Evolutionary conservation across 2,329 filamentous ascomycete genomes (phyloP).

Genomic region (Penicillium sp.): DNA sequence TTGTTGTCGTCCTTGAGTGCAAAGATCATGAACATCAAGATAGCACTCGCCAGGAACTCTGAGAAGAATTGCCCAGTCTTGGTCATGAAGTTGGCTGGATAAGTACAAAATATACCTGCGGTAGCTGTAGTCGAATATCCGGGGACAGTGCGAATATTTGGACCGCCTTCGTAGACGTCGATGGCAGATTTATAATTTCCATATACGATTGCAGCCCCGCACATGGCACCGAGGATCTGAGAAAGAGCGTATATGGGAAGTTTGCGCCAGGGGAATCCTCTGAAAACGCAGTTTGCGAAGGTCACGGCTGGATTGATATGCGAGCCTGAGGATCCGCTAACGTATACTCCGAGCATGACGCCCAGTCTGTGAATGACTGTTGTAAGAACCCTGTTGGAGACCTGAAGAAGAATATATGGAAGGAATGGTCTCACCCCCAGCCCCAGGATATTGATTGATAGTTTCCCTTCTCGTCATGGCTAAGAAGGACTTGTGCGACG

Average conservation of each 20-base stretch:
- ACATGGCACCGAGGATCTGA: slow-evolving; percentile 67
- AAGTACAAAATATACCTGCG: slow-evolving; percentile 72
- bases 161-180: slow-evolving; percentile 61
- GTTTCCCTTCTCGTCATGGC: slow-evolving; percentile 43
- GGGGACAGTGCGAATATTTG: slow-evolving; percentile 61
- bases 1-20: slow-evolving; percentile 57
- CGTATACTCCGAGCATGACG: slow-evolving; percentile 69
- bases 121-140: slow-evolving; percentile 58
- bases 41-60: slow-evolving; percentile 66
- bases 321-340: slow-evolving; percentile 58
- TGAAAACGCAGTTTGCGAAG: slow-evolving; percentile 67
- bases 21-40: slow-evolving; percentile 72
- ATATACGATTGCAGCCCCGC: slow-evolving; percentile 61
- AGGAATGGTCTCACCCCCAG: slow-evolving; percentile 41
- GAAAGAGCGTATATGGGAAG: slow-evolving; percentile 68
- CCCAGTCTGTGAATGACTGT: slow-evolving; percentile 51
- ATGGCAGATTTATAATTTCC: slow-evolving; percentile 66
- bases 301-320: slow-evolving; percentile 73
- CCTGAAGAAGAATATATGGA: not conserved
- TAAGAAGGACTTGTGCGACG: slow-evolving; percentile 68
- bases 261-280: slow-evolving; percentile 67
- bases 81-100: slow-evolving; percentile 62
- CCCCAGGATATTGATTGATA: slow-evolving; percentile 57
- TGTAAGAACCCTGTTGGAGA: not conserved
- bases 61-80: slow-evolving; percentile 69